Percentiles rank a stretch among this genome's conserved stretches.
These are phyloP conservation scores for Pharus latifolius DNA, from an alignment of 176 grass and related monocot genomes.

Conservation along the genomic window DNA sequence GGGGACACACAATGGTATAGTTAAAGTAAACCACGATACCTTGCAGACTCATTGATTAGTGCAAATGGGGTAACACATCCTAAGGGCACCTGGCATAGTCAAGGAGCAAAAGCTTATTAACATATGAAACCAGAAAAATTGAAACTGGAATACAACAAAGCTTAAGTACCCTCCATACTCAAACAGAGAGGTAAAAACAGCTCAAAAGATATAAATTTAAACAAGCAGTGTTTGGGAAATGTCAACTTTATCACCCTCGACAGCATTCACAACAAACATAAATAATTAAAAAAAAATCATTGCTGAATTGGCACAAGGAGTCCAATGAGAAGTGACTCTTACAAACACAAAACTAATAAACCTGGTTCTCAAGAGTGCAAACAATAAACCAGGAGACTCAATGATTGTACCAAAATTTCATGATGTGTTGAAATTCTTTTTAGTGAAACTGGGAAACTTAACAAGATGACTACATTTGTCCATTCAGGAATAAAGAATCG, in stretches of 20 bases:
- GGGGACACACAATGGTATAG: background rate
- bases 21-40: constrained; percentile 28
- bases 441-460: background rate
- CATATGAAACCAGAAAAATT: constrained; percentile 1
- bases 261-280: background rate
- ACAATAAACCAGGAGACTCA: background rate
- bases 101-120: constrained; percentile 8
- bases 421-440: background rate
- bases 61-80: constrained; percentile 95
- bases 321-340: background rate
- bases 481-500: background rate
- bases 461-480: background rate
- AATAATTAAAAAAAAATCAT: too few relatives aligned
- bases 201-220: background rate
- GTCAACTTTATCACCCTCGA: background rate
- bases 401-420: background rate
- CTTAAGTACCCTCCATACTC: background rate
- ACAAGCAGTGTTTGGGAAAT: background rate
- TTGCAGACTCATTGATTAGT: constrained; percentile 82
- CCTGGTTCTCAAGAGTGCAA: background rate
- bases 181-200: background rate
- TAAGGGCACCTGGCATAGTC: constrained; percentile 63
- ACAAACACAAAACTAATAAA: background rate
- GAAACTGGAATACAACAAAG: background rate
- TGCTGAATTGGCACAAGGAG: background rate